Conservation (phyloP, 179 eudicot genomes). For the Beta macrorhiza region DNA sequence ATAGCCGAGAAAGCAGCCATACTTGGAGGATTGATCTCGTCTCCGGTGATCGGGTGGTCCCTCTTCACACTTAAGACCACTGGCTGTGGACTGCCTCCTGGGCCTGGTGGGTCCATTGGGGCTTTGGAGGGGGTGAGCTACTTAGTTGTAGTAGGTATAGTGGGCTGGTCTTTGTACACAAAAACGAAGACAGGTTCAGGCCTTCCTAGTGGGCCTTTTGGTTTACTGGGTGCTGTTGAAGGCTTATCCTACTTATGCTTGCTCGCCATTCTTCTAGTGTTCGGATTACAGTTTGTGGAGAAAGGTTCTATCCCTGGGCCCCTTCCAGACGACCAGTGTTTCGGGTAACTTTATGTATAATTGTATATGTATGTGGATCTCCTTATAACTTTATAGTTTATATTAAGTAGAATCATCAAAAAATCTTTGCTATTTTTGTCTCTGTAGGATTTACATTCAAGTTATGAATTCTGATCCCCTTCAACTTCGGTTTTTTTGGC, state of each 20-base stretch:
- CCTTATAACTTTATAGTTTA: too few species aligned
- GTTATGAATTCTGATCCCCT: too few species aligned
- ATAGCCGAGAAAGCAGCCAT: constrained; percentile 50
- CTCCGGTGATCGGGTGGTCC: constrained; percentile 84
- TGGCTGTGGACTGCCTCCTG: constrained; percentile 93
- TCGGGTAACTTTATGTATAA: constrained; percentile 44
- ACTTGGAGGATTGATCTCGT: constrained; percentile 57
- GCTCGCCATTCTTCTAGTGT: constrained; percentile 77
- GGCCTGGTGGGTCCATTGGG: constrained; percentile 91
- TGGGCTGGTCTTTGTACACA: constrained; percentile 83
- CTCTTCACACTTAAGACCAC: constrained; percentile 78
- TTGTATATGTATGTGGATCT: neutral
- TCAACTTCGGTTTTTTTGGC: too few species aligned
- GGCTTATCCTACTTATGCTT: constrained; percentile 74
- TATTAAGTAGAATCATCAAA: too few species aligned
- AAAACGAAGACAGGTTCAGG: constrained; percentile 88
- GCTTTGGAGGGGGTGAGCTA: constrained; percentile 95
- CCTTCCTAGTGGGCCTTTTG: constrained; percentile 84
- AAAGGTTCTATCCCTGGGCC: constrained; percentile 88
- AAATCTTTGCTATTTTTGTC: too few species aligned
- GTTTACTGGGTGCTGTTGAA: constrained; percentile 90
- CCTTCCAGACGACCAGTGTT: constrained; percentile 78
- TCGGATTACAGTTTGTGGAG: constrained; percentile 66
- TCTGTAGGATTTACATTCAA: too few species aligned
- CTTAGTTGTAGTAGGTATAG: constrained; percentile 64